Evolutionary conservation across 164 flowering plant species (phyloP).

Genomic region (Malania oleifera): DNA sequence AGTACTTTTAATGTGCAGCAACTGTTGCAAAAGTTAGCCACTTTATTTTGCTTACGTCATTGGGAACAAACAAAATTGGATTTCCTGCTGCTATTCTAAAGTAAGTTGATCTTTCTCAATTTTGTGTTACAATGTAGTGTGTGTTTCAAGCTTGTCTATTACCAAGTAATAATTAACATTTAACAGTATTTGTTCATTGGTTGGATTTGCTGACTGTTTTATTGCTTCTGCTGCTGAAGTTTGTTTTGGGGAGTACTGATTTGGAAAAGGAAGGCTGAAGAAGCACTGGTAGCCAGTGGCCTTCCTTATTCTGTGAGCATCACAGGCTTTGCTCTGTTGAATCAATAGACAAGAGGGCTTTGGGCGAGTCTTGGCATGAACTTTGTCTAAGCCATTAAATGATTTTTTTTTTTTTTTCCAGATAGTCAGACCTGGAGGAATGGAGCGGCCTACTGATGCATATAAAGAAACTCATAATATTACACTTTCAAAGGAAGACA

Average conservation of each 20-base stretch:
- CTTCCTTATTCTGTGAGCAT: constrained; percentile 87
- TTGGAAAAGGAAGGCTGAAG: constrained; percentile 98
- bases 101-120: constrained; percentile 37
- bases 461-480: constrained; percentile 90
- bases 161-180: neutral
- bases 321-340: neutral
- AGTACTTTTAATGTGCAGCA: constrained; percentile 37
- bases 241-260: constrained; percentile 96
- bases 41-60: constrained; percentile 80
- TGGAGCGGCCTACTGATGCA: constrained; percentile 98
- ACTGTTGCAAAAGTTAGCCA: constrained; percentile 69
- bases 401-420: constrained; percentile 26
- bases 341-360: neutral
- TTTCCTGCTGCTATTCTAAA: constrained; percentile 92
- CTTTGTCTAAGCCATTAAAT: constrained; percentile 1
- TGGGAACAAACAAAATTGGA: constrained; percentile 94
- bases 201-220: neutral
- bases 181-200: neutral
- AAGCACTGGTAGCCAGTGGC: constrained; percentile 85
- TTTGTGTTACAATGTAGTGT: neutral
- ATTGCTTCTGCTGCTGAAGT: constrained; percentile 34
- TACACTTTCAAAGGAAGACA: constrained; percentile 70
- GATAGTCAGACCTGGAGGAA: constrained; percentile 99
- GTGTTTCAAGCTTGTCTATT: neutral
- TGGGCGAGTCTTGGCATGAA: constrained; percentile 7